Base-by-base conservation (phyloP, 2,329 filamentous ascomycete genomes). In the Colletotrichum tanaceti region DNA sequence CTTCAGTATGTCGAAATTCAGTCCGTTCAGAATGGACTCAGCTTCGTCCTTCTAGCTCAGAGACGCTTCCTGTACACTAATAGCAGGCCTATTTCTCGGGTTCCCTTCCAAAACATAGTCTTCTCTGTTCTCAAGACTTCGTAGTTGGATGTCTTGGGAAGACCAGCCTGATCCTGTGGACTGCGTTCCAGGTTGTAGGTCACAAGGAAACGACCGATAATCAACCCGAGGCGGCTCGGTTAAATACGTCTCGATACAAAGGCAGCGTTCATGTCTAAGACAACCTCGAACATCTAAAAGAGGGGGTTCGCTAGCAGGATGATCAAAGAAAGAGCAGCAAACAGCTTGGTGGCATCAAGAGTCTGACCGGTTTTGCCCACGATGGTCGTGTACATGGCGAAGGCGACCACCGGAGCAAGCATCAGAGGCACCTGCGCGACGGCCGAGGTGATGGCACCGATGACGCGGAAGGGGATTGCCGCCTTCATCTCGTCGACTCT, bases 201-300 rank as follows among this genome's bases (percentile, higher is more conserved):
- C 50, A 2, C 35, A 44, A 7, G 47, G 41, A 9, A 73, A 28
- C 16, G 60, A 32, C 28, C 72, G 73, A 63, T 72, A 73, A 18
- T 80, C 78, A 5, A 67, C 58, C 0, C 73, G 76, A 7, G 74
- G 65, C 7, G 74, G 71, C 18, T 72, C 70, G 62, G 9, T 74
- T 7, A 76, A 49, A 53, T 75, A 74, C n/a, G 70, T 71, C 24
- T 76, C 73, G 24, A 77, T 75, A n/a, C 72, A 9, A 75, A 61
- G 2, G 73, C 72, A 1, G 71, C 73, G 49, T 50, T 71, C 60
- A 70, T 71, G 52, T 65, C 24, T 35, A 70, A 14, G 52, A 70
- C 52, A 0, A 73, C 72, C 64, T 79, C 76, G 38, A 84, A 79
- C 58, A 84, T 71, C 46, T 73, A 76, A 46, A 79, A 79, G 18